Evolutionary conservation across 371 early-diverging fungal species (phyloP).

Genomic region (Mortierella sp.): DNA sequence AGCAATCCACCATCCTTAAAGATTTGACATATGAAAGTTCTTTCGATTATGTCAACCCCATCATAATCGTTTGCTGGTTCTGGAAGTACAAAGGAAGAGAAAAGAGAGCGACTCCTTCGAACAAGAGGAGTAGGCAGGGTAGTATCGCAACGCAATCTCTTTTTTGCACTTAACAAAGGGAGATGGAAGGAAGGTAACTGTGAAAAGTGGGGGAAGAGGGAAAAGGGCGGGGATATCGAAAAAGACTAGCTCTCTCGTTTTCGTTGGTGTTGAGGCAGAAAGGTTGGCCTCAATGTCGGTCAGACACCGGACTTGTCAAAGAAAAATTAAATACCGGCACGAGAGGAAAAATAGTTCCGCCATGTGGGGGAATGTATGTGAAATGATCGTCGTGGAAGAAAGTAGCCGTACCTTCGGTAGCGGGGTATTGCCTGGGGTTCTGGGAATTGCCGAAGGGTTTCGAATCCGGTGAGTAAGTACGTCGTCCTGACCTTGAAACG

Average conservation of each 20-base stretch:
- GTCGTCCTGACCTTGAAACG: neutral
- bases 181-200: neutral
- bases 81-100: neutral
- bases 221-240: neutral
- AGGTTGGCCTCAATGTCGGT: neutral
- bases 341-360: constrained; percentile 7
- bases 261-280: neutral
- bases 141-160: neutral
- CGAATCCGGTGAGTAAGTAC: neutral
- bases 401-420: neutral
- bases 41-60: constrained; percentile 3
- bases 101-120: neutral
- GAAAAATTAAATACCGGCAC: neutral
- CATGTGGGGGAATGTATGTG: neutral
- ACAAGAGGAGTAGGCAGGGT: neutral
- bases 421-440: neutral
- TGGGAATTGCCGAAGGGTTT: neutral
- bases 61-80: neutral
- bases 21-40: neutral
- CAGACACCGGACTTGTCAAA: neutral
- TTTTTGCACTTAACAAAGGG: neutral
- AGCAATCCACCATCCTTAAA: neutral
- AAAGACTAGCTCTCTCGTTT: neutral
- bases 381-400: neutral
- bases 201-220: neutral